These are phyloP conservation scores for Botrytis medusae DNA, from an alignment of 2,329 filamentous ascomycete genomes.

Conservation along the genomic window DNA sequence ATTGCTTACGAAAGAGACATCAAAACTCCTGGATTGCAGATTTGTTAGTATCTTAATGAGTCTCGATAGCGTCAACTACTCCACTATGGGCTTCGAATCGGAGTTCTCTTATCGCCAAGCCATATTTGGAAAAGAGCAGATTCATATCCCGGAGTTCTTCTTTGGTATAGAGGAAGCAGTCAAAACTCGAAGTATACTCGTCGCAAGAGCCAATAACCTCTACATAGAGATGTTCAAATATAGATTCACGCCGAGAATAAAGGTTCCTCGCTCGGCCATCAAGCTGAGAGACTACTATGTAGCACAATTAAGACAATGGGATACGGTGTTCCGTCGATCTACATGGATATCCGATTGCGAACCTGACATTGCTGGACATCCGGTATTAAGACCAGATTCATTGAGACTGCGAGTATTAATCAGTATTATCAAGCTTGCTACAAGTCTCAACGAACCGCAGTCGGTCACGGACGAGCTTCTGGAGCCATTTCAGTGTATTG, in stretches of 20 bases:
- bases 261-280: constrained; percentile 22
- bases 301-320: constrained; percentile 15
- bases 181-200: constrained; percentile 26
- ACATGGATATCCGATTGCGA: not conserved
- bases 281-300: constrained; percentile 14
- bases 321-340: constrained; percentile 11
- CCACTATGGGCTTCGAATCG: constrained; percentile 43
- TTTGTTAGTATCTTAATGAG: constrained; percentile 61
- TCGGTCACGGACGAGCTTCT: constrained; percentile 5
- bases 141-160: constrained; percentile 37
- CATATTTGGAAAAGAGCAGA: constrained; percentile 7
- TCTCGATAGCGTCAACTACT: constrained; percentile 50
- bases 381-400: not conserved
- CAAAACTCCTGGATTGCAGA: constrained; percentile 48
- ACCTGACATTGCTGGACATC: not conserved
- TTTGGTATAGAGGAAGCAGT: constrained; percentile 40
- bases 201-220: constrained; percentile 46
- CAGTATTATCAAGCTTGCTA: constrained; percentile 6
- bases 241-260: constrained; percentile 39
- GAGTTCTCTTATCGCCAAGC: constrained; percentile 58
- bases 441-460: constrained; percentile 19
- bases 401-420: constrained; percentile 13
- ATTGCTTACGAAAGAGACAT: constrained; percentile 26
- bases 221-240: constrained; percentile 27
- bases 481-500: constrained; percentile 12